A percentile compares a stretch with the other conserved stretches of the same genome.
Evolutionary conservation across 768 basidiomycete species (phyloP).

Genomic region (Leucosporidium scottii): DNA sequence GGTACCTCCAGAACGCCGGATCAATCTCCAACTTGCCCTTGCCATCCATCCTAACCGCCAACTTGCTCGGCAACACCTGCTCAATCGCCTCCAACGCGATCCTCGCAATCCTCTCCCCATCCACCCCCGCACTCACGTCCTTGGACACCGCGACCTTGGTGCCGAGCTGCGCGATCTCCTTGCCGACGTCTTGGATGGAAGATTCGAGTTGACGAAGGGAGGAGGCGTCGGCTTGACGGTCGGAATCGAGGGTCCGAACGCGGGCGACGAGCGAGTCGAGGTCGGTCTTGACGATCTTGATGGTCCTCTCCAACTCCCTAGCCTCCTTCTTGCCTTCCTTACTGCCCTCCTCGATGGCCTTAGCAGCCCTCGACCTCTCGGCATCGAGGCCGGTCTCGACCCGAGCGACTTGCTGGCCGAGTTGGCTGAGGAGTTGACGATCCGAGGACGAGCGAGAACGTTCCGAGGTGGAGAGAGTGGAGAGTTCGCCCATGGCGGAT

Average conservation of each 20-base stretch:
- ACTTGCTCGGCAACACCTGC: slow-evolving; percentile 41
- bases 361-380: not conserved
- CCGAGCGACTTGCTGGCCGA: not conserved
- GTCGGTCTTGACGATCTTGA: slow-evolving; percentile 7
- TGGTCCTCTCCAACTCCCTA: not conserved
- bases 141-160: slow-evolving; percentile 38
- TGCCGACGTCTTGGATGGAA: not conserved
- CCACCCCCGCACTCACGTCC: slow-evolving; percentile 37
- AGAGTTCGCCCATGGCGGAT: slow-evolving; percentile 13
- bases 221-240: not conserved
- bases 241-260: slow-evolving; percentile 19
- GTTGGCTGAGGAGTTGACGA: not conserved
- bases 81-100: slow-evolving; percentile 41
- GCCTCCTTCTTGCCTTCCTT: not conserved
- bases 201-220: not conserved
- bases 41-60: slow-evolving; percentile 41
- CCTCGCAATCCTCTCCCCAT: slow-evolving; percentile 38
- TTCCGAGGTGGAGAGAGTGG: slow-evolving; percentile 11
- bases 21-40: slow-evolving; percentile 41
- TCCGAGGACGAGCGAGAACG: slow-evolving; percentile 8
- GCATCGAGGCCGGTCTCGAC: not conserved
- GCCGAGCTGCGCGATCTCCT: slow-evolving; percentile 17
- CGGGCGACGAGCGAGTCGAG: slow-evolving; percentile 40
- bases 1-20: slow-evolving; percentile 45
- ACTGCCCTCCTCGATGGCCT: not conserved